Evolutionary conservation across 768 basidiomycete species (phyloP).

Genomic region (Tulasnella sp.): DNA sequence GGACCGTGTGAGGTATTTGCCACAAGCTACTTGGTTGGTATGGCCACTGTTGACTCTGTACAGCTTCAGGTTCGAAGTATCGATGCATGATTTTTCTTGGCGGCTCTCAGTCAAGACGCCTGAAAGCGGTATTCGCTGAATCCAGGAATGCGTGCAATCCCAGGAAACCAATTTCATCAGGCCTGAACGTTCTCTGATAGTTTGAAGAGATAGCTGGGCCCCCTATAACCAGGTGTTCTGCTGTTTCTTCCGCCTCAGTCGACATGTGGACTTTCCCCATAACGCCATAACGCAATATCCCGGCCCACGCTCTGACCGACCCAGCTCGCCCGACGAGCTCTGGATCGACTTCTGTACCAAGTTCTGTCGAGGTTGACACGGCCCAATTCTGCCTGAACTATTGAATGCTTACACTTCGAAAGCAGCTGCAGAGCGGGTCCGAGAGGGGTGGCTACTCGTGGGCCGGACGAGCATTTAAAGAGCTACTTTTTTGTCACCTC

Average conservation of each 20-base stretch:
- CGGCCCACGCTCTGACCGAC: background rate
- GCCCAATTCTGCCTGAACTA: background rate
- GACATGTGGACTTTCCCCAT: background rate
- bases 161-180: background rate
- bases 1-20: background rate
- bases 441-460: background rate
- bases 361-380: background rate
- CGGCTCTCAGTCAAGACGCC: background rate
- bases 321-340: background rate
- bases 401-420: background rate
- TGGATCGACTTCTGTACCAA: background rate
- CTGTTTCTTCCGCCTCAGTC: background rate
- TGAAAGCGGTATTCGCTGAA: background rate
- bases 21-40: conserved; percentile 28
- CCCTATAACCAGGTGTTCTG: background rate
- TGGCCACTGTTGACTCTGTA: background rate
- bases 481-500: background rate
- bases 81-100: background rate
- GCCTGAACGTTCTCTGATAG: background rate
- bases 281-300: background rate
- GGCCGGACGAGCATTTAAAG: background rate
- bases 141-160: background rate
- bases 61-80: background rate
- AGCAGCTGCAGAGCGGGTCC: background rate
- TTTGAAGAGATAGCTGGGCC: background rate